Evolutionary conservation across 768 basidiomycete species (phyloP).

Genomic region (Termitomyces sp.): DNA sequence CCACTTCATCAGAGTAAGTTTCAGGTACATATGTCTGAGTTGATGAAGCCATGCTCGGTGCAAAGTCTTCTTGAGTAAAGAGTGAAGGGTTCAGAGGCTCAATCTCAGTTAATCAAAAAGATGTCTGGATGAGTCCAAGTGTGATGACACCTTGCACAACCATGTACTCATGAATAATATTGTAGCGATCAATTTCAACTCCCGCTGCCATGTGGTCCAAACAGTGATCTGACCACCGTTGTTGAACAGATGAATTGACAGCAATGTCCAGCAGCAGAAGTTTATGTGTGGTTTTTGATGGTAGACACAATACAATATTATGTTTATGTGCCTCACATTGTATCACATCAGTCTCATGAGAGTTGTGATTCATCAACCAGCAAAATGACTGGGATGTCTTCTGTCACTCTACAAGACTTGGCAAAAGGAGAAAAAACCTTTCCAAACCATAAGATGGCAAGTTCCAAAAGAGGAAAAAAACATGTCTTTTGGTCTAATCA

Average conservation of each 20-base stretch:
- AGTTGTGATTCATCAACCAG: background rate
- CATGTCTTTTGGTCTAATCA: too few species aligned
- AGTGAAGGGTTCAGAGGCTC: too few species aligned
- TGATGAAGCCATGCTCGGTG: too few species aligned
- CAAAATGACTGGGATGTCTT: background rate
- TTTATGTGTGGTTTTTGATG: background rate
- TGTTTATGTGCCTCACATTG: too few species aligned
- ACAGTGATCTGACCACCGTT: too few species aligned
- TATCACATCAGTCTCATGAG: background rate
- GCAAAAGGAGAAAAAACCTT: background rate
- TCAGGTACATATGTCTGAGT: background rate
- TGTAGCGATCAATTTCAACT: too few species aligned
- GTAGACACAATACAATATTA: background rate
- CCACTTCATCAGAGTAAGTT: background rate
- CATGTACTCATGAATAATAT: too few species aligned
- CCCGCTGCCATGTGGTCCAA: too few species aligned
- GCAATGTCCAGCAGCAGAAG: background rate
- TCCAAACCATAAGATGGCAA: background rate
- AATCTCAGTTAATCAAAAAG: background rate
- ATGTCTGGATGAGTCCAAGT: background rate
- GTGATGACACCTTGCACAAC: too few species aligned
- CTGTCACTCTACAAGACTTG: background rate
- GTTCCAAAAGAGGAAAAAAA: too few species aligned
- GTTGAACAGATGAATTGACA: background rate
- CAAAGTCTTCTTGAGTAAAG: too few species aligned